Conservation (phyloP, 306 rosid genomes). For the Crataegus laevigata region DNA sequence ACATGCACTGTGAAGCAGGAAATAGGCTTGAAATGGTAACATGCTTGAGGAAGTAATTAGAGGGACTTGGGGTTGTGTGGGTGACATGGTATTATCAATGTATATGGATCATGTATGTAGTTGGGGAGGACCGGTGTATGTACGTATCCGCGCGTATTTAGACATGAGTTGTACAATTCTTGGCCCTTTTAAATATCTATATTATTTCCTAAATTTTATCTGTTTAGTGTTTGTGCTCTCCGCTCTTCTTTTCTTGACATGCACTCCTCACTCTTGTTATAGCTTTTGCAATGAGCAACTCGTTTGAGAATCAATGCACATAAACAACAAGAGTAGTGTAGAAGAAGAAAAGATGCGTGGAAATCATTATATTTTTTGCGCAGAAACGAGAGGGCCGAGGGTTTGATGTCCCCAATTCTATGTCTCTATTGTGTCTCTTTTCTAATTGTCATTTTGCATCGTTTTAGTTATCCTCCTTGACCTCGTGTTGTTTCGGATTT, state of each 20-base stretch:
- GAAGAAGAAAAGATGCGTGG: not conserved
- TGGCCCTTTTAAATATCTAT: conserved; percentile 4
- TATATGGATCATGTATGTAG: conserved; percentile 37
- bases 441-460: too few relatives aligned
- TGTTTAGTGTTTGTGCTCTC: not conserved
- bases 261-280: not conserved
- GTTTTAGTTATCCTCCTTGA: too few relatives aligned
- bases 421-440: too few relatives aligned
- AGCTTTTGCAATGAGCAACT: not conserved
- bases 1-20: conserved; percentile 23
- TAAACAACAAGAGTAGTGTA: not conserved
- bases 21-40: conserved; percentile 34
- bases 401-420: too few relatives aligned
- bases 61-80: conserved; percentile 19
- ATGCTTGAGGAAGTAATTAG: conserved; percentile 7
- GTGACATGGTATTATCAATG: conserved; percentile 21
- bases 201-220: not conserved
- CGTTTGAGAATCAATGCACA: not conserved
- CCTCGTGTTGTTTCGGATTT: too few relatives aligned
- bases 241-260: too few relatives aligned
- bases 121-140: conserved; percentile 28
- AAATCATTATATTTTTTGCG: too few relatives aligned
- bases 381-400: too few relatives aligned
- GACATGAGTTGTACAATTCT: conserved; percentile 33
- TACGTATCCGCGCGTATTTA: conserved; percentile 20